Evolutionary conservation across 345 rosid species (phyloP).

Genomic region (Raphanus sativus): DNA sequence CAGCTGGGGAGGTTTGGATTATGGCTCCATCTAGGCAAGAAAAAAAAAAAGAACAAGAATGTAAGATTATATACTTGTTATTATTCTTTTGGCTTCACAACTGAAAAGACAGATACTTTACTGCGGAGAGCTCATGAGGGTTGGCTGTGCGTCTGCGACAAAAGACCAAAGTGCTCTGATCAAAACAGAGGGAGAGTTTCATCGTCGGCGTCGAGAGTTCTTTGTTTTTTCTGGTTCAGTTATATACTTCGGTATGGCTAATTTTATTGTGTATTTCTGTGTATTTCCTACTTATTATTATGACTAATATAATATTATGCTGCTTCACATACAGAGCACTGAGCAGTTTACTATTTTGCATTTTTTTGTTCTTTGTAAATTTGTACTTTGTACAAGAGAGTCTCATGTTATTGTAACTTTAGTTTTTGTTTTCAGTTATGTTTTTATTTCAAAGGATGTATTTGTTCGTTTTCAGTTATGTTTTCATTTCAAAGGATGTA

Average conservation of each 20-base stretch:
- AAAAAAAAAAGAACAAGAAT: background rate
- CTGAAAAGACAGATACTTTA: slow-evolving; percentile 3
- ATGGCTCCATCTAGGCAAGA: slow-evolving; percentile 58
- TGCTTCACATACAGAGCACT: slow-evolving; percentile 13
- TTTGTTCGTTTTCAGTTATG: background rate
- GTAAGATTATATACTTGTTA: slow-evolving; percentile 12
- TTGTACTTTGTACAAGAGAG: slow-evolving; percentile 31
- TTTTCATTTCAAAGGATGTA: background rate
- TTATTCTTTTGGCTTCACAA: slow-evolving; percentile 27
- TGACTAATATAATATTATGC: slow-evolving; percentile 20
- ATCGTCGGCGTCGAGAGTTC: slow-evolving; percentile 11
- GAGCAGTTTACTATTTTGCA: background rate
- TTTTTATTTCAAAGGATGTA: background rate
- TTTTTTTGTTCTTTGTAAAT: slow-evolving; percentile 20
- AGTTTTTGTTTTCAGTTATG: background rate
- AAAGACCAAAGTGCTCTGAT: slow-evolving; percentile 14
- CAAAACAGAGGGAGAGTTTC: background rate
- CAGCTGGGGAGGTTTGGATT: slow-evolving; percentile 77
- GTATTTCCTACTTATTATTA: slow-evolving; percentile 17
- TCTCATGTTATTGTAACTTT: background rate
- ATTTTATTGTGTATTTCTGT: slow-evolving; percentile 22
- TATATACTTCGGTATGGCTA: slow-evolving; percentile 25
- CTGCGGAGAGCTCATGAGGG: slow-evolving; percentile 24
- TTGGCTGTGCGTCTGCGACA: slow-evolving; percentile 13
- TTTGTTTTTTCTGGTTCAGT: background rate